Evolutionary conservation across 768 basidiomycete genomes (phyloP).

Genomic region (Tubosaeta brunneosetosa): DNA sequence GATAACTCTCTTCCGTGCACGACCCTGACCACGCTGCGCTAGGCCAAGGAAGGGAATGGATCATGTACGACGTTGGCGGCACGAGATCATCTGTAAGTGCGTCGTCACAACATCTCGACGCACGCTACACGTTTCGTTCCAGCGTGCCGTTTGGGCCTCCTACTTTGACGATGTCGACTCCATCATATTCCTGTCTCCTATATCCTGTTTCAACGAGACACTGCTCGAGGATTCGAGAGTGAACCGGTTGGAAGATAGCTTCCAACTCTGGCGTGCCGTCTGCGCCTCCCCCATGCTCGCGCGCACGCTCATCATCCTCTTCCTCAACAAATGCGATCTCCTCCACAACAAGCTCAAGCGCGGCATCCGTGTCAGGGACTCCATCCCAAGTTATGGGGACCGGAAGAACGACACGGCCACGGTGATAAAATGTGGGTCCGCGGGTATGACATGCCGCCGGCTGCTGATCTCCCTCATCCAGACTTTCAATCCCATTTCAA

Average conservation of each 20-base stretch:
- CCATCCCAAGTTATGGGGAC: conserved; percentile 70
- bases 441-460: background rate
- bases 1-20: background rate
- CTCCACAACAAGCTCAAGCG: conserved; percentile 67
- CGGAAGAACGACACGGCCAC: conserved; percentile 65
- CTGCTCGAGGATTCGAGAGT: conserved; percentile 64
- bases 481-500: conserved; percentile 81
- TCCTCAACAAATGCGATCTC: conserved; percentile 70
- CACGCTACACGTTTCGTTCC: conserved; percentile 12
- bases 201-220: conserved; percentile 79
- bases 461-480: conserved; percentile 26
- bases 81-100: conserved; percentile 56
- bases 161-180: conserved; percentile 82
- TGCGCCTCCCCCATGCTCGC: conserved; percentile 62
- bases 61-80: conserved; percentile 79
- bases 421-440: conserved; percentile 61
- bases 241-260: conserved; percentile 75
- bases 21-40: background rate
- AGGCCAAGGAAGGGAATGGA: conserved; percentile 71
- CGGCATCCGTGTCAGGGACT: conserved; percentile 61
- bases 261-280: conserved; percentile 72
- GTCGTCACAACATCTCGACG: background rate
- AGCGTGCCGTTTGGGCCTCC: conserved; percentile 74
- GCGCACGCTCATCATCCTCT: conserved; percentile 47
- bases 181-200: conserved; percentile 72